phyloP scores from a whole-genome alignment of 2,329 filamentous ascomycete species.

The Falciphora oryzae region DNA sequence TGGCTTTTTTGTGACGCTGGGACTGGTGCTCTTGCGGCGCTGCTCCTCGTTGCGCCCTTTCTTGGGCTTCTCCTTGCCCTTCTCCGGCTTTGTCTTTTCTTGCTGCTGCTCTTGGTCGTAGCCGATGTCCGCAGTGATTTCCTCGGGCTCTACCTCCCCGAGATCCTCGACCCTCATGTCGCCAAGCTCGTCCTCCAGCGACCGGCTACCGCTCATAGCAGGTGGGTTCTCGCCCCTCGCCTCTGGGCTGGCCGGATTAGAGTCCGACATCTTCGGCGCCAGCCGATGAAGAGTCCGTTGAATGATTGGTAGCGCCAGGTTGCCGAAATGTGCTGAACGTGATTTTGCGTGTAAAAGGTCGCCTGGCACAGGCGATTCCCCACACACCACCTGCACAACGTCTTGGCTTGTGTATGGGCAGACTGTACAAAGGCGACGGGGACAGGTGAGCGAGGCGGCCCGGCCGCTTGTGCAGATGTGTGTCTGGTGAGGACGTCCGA shows the following conservation, averaged over 20 bases:
- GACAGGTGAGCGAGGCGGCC: background rate
- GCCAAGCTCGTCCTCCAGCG: background rate
- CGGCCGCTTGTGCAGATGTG: background rate
- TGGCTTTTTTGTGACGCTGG: slow-evolving; percentile 6
- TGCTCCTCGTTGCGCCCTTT: background rate
- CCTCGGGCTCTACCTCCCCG: slow-evolving; percentile 3
- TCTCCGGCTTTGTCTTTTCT: background rate
- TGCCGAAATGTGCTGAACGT: background rate
- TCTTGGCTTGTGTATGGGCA: background rate
- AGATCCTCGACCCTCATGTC: background rate
- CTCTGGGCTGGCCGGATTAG: slow-evolving; percentile 3
- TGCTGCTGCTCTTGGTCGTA: background rate
- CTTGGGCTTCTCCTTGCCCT: slow-evolving; percentile 7
- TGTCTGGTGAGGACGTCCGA: background rate
- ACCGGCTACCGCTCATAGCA: background rate
- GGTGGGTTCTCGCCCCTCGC: background rate
- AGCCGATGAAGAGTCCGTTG: slow-evolving; percentile 10
- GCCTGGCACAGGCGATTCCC: background rate
- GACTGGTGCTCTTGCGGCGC: background rate
- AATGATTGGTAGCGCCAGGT: slow-evolving; percentile 10
- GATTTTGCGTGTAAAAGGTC: background rate
- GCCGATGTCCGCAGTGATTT: background rate
- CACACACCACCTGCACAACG: background rate
- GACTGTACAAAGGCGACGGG: background rate
- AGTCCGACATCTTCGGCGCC: slow-evolving; percentile 11